Percentiles rank a stretch among this genome's conserved stretches.
Evolutionary conservation across 2,329 filamentous ascomycete species (phyloP).

Genomic region (Meredithiella fracta): DNA sequence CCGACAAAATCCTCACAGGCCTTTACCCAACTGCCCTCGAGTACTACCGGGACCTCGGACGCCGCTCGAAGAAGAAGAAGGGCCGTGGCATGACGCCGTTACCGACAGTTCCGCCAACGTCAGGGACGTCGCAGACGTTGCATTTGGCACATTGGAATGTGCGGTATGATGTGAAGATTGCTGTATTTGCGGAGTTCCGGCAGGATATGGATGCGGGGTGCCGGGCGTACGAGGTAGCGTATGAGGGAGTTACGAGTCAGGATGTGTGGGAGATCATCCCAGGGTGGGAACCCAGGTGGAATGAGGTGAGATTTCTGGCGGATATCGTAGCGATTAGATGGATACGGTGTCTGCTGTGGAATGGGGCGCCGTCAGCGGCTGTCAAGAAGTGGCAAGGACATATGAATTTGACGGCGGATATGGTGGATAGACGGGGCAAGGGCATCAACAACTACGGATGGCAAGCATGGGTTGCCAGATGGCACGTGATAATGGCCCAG

Average conservation of each 20-base stretch:
- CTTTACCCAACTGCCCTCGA: constrained; percentile 64
- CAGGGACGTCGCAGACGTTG: constrained; percentile 71
- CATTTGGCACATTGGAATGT: constrained; percentile 80
- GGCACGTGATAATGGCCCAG: constrained; percentile 46
- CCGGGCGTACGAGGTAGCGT: constrained; percentile 72
- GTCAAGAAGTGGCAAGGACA: constrained; percentile 69
- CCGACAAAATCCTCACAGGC: constrained; percentile 53
- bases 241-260: constrained; percentile 63
- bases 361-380: constrained; percentile 60
- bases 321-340: constrained; percentile 69
- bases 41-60: constrained; percentile 88
- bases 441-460: constrained; percentile 83
- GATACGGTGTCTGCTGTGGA: constrained; percentile 69
- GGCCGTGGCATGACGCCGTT: constrained; percentile 61
- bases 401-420: constrained; percentile 52
- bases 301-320: constrained; percentile 76
- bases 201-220: constrained; percentile 81
- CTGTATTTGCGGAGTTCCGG: constrained; percentile 78
- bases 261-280: constrained; percentile 81
- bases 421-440: constrained; percentile 68
- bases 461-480: constrained; percentile 80
- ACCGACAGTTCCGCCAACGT: constrained; percentile 67
- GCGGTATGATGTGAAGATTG: constrained; percentile 87
- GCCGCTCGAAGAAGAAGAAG: constrained; percentile 77
- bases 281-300: constrained; percentile 79